Evolutionary conservation across 345 rosid species (phyloP).

Genomic region (Odontarrhena argentea): DNA sequence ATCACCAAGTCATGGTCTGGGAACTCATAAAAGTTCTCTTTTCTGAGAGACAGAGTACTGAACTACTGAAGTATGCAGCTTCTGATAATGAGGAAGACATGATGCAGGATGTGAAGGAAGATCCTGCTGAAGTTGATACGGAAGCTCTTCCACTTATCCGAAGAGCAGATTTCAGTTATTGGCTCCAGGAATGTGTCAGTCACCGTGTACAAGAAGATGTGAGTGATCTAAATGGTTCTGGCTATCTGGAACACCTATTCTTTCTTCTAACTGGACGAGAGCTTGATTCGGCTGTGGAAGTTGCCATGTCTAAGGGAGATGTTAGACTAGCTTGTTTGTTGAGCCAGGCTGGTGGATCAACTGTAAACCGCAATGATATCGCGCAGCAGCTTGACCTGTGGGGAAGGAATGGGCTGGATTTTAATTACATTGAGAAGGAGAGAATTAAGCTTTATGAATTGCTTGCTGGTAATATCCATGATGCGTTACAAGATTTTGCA

Average conservation of each 20-base stretch:
- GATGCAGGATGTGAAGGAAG: slow-evolving; percentile 82
- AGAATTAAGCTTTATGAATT: slow-evolving; percentile 80
- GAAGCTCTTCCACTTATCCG: slow-evolving; percentile 86
- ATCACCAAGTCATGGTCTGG: slow-evolving; percentile 95
- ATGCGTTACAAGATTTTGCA: slow-evolving; percentile 56
- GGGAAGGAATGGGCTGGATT: slow-evolving; percentile 87
- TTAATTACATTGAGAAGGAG: slow-evolving; percentile 83
- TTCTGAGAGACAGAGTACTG: slow-evolving; percentile 67
- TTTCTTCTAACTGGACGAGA: slow-evolving; percentile 87
- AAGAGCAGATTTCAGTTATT: slow-evolving; percentile 91
- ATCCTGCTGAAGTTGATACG: slow-evolving; percentile 60
- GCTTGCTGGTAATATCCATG: slow-evolving; percentile 85
- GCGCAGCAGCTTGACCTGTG: slow-evolving; percentile 78
- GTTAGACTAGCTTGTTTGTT: slow-evolving; percentile 91
- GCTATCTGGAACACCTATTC: slow-evolving; percentile 79
- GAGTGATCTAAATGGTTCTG: slow-evolving; percentile 70
- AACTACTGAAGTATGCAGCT: slow-evolving; percentile 54
- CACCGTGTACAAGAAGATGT: slow-evolving; percentile 90
- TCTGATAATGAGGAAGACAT: slow-evolving; percentile 88
- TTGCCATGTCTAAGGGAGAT: slow-evolving; percentile 90
- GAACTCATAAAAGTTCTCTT: slow-evolving; percentile 93
- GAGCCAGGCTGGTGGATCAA: slow-evolving; percentile 95
- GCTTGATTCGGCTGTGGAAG: slow-evolving; percentile 80
- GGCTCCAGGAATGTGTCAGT: slow-evolving; percentile 91
- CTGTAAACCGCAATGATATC: slow-evolving; percentile 69